A percentile compares a stretch with the other conserved stretches of the same genome.
Evolutionary conservation across 495 filamentous ascomycete species (phyloP).

Genomic region (Aspergillus bridgeri): DNA sequence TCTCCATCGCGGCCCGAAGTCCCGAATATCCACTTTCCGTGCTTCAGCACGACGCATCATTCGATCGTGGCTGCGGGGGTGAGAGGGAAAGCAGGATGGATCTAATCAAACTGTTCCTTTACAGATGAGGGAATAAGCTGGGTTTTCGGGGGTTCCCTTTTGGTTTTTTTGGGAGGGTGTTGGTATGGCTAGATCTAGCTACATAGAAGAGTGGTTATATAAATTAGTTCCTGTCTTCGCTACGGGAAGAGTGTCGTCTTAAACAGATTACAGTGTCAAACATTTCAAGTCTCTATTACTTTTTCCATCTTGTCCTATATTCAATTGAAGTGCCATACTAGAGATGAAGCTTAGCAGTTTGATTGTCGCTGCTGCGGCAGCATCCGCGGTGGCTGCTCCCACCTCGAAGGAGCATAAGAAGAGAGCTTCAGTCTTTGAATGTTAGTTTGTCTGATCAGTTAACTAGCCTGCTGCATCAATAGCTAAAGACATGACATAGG

Average conservation of each 20-base stretch:
- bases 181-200: too few relatives aligned
- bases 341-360: slow-evolving; percentile 29
- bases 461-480: not conserved
- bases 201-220: too few relatives aligned
- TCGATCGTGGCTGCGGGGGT: not conserved
- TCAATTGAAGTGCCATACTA: not conserved
- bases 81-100: not conserved
- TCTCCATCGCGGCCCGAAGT: not conserved
- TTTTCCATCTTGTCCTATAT: not conserved
- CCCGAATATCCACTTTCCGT: not conserved
- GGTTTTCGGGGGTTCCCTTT: too few relatives aligned
- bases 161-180: not conserved
- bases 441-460: slow-evolving; percentile 37
- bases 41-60: not conserved
- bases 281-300: not conserved
- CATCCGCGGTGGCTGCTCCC: slow-evolving; percentile 26
- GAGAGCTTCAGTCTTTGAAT: slow-evolving; percentile 24
- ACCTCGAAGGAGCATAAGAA: slow-evolving; percentile 18
- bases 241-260: too few relatives aligned
- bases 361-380: slow-evolving; percentile 26
- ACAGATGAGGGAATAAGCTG: not conserved
- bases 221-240: too few relatives aligned
- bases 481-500: slow-evolving; percentile 2
- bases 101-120: not conserved
- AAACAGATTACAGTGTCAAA: too few relatives aligned